These are phyloP conservation scores for Metschnikowia vanudenii DNA, from an alignment of 805 yeast genomes.

Conservation along the genomic window DNA sequence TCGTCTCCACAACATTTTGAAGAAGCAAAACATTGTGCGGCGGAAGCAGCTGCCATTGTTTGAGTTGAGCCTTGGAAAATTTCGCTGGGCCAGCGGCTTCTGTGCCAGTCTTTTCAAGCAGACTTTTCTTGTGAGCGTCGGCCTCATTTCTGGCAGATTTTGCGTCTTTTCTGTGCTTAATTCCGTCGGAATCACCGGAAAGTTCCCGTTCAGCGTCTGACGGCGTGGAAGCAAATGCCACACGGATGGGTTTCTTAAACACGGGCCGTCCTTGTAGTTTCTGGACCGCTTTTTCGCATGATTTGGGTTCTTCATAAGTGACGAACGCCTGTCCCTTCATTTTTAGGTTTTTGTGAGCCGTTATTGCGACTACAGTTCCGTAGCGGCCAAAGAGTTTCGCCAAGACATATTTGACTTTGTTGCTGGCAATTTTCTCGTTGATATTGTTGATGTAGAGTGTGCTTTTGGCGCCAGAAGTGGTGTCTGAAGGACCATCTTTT, in stretches of 20 bases:
- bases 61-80: conserved; percentile 15
- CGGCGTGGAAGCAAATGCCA: conserved; percentile 42
- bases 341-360: conserved; percentile 58
- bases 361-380: conserved; percentile 50
- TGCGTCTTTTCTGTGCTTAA: conserved; percentile 20
- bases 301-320: conserved; percentile 44
- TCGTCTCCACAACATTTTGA: conserved; percentile 57
- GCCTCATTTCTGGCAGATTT: conserved; percentile 25
- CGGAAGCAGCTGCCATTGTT: conserved; percentile 39
- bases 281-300: conserved; percentile 48
- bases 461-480: neutral
- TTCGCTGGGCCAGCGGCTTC: conserved; percentile 3
- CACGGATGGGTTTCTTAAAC: conserved; percentile 48
- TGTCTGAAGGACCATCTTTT: too few relatives aligned
- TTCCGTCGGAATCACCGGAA: conserved; percentile 9
- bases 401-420: conserved; percentile 48
- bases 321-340: conserved; percentile 85
- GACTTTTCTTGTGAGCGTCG: conserved; percentile 8
- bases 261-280: conserved; percentile 41
- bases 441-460: conserved; percentile 67
- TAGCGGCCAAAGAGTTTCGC: conserved; percentile 40
- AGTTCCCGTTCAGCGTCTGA: conserved; percentile 38
- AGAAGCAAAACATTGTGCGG: conserved; percentile 70
- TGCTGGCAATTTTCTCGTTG: conserved; percentile 63
- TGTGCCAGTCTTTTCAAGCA: conserved; percentile 14